These are phyloP conservation scores for Insectozyma bohioensis DNA, from an alignment of 1,139 yeast genomes.

Conservation along the genomic window DNA sequence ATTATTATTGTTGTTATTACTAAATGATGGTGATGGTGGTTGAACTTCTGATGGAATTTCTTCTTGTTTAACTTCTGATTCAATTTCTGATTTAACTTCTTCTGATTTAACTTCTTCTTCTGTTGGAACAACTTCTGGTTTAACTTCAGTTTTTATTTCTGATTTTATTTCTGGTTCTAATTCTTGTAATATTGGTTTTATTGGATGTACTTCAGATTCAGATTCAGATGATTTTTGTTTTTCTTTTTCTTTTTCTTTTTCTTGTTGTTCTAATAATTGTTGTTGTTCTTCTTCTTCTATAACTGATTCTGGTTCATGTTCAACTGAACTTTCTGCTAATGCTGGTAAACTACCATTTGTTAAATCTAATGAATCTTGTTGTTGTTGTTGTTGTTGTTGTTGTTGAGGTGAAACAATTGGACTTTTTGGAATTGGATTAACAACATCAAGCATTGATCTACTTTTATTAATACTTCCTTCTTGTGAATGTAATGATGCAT, in stretches of 20 bases:
- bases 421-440: constrained; percentile 1
- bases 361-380: constrained; percentile 2
- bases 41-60: not conserved
- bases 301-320: constrained; percentile 9
- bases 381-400: constrained; percentile 4
- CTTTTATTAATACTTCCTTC: constrained; percentile 8
- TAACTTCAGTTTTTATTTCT: constrained; percentile 1
- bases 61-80: constrained; percentile 1
- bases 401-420: not conserved
- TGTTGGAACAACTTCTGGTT: too few relatives aligned
- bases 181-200: too few relatives aligned
- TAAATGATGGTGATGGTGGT: constrained; percentile 14
- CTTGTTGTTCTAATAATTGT: constrained; percentile 1
- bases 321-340: constrained; percentile 13
- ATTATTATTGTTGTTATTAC: too few relatives aligned
- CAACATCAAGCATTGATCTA: constrained; percentile 15
- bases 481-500: constrained; percentile 11
- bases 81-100: too few relatives aligned
- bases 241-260: not conserved
- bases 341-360: constrained; percentile 12
- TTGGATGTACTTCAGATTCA: too few relatives aligned
- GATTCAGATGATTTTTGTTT: too few relatives aligned
- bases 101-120: too few relatives aligned
- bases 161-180: too few relatives aligned
- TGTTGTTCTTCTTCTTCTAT: constrained; percentile 4